A percentile compares a stretch with the other conserved stretches of the same genome.
These are phyloP conservation scores for Xylaria longipes DNA, from an alignment of 495 filamentous ascomycete genomes.

Conservation along the genomic window DNA sequence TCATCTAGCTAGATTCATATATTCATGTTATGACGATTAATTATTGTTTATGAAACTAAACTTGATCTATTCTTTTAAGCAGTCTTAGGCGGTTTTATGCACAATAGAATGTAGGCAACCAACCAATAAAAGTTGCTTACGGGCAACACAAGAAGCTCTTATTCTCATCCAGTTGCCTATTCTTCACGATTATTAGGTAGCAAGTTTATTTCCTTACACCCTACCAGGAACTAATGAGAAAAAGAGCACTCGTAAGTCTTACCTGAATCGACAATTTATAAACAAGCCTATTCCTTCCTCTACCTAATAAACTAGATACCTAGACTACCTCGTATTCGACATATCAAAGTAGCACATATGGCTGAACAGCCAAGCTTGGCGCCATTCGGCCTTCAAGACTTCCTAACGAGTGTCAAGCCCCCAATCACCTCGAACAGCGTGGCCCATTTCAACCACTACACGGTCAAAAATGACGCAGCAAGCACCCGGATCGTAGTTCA, in stretches of 20 bases:
- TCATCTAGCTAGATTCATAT: background rate
- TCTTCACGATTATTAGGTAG: background rate
- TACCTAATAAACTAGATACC: background rate
- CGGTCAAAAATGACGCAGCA: slow-evolving; percentile 28
- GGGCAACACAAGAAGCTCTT: background rate
- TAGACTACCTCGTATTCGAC: background rate
- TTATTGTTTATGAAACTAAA: background rate
- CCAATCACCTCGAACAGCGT: slow-evolving; percentile 35
- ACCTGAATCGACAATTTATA: background rate
- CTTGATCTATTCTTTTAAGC: background rate
- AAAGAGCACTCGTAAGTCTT: background rate
- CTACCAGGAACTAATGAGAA: background rate
- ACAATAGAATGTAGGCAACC: background rate
- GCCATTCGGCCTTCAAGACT: slow-evolving; percentile 29
- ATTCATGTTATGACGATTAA: background rate
- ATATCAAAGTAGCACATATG: background rate
- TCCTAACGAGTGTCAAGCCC: slow-evolving; percentile 1
- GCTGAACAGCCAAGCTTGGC: background rate
- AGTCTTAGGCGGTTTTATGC: background rate
- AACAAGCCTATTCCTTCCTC: background rate
- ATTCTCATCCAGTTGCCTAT: background rate
- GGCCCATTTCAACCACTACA: slow-evolving; percentile 23
- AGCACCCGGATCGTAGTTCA: slow-evolving; percentile 36
- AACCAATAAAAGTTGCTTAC: background rate
- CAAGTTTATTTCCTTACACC: background rate